Evolutionary conservation across 805 yeast species (phyloP).

Genomic region (Brettanomyces anomalus): DNA sequence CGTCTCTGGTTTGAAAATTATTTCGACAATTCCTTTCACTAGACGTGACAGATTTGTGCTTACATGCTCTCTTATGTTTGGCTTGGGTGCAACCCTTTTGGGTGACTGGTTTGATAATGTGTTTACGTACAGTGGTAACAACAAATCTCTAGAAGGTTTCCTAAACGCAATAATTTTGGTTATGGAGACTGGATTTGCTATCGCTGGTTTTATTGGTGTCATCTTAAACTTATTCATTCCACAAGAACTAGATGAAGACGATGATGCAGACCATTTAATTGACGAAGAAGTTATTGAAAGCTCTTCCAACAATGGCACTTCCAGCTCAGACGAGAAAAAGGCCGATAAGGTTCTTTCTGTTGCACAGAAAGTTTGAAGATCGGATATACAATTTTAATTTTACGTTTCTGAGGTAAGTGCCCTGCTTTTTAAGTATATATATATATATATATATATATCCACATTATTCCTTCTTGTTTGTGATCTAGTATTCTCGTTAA

Average conservation of each 20-base stretch:
- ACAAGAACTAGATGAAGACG: slow-evolving; percentile 39
- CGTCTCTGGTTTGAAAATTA: slow-evolving; percentile 49
- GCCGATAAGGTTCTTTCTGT: neutral
- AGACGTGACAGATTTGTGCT: slow-evolving; percentile 49
- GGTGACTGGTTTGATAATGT: slow-evolving; percentile 38
- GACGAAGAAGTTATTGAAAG: slow-evolving; percentile 23
- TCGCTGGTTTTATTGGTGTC: slow-evolving; percentile 45
- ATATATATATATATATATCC: too few species aligned
- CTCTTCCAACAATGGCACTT: slow-evolving; percentile 9
- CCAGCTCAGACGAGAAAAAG: slow-evolving; percentile 15
- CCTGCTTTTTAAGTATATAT: too few species aligned
- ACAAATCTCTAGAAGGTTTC: slow-evolving; percentile 37
- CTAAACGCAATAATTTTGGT: slow-evolving; percentile 44
- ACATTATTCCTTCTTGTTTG: too few species aligned
- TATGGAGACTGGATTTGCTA: slow-evolving; percentile 51
- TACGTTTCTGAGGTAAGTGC: too few species aligned
- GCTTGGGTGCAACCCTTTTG: slow-evolving; percentile 41
- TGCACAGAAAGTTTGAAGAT: too few species aligned
- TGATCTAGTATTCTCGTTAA: too few species aligned
- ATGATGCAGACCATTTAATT: slow-evolving; percentile 30
- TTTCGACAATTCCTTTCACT: slow-evolving; percentile 43
- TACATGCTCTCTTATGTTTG: slow-evolving; percentile 43
- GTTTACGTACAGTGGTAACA: slow-evolving; percentile 41
- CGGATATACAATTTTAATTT: too few species aligned
- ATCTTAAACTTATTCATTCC: slow-evolving; percentile 40